Evolutionary conservation across 257 asterid species (phyloP), one percentile per base, ranked within the genome.

Genomic region (Handroanthus guayacan): DNA sequence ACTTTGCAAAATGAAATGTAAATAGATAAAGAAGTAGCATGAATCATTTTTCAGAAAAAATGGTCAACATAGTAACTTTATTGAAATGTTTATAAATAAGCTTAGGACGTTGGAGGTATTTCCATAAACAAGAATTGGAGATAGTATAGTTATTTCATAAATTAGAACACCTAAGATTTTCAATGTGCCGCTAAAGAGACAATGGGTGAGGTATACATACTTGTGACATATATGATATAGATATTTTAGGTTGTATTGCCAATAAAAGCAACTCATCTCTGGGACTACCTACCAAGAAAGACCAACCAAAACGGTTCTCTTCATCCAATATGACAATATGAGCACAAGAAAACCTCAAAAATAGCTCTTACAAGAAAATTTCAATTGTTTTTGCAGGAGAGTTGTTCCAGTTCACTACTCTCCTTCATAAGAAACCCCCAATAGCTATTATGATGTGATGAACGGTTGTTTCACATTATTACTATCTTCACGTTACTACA

Each of bases 1-100:
- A 54, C 16, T 66, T 75, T n/a, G 52, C 31, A 67, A 67, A 79
- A 37, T 52, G 18, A 20, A 60, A 69, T 34, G 43, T 25, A 47
- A 16, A 25, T 0, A 4, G 56, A 12, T 10, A 52, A 55, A 43
- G 9, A 71, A 65, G 37, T 5, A 58, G 39, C 62, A 50, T 2
- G 1, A 55, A 31, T 4, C 31, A 37, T 25, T 60, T 58, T 36
- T 61, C 63, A 41, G 56, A 65, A 36, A 25, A 25, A 25, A 25
- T 25, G 31, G 31, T 25, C 31, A 25, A 25, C 31, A 25, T 25
- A 25, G 31, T 25, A 25, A 25, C 31, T 25, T 25, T 25, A 25
- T 25, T 25, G 31, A 25, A 25, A 25, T 25, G 1, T 25, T 25
- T 25, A 25, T 25, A 25, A 25, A 25, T 25, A 25, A 25, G 31